Base-by-base conservation (phyloP, 2,329 filamentous ascomycete genomes). In the Chrysosphaeria jannelii region DNA sequence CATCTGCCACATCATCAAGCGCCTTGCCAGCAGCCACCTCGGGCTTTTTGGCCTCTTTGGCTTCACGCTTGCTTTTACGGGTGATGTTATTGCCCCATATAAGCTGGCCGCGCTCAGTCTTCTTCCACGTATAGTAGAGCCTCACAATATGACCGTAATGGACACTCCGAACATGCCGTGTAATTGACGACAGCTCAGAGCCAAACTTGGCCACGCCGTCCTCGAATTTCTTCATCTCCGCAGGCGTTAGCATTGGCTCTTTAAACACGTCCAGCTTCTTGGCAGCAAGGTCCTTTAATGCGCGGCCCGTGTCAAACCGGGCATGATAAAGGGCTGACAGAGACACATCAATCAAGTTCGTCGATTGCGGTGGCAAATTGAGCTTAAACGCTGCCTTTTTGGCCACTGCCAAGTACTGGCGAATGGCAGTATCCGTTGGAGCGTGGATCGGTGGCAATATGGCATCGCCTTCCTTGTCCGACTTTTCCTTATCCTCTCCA, bases 51-150 rank as follows among this genome's bases (percentile, higher is more conserved):
- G 65, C 65, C 36, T 88, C 75, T 37, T 67, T 72, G 21, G 65
- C 64, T 37, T 88, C 75, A 44, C 85, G 90, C 42, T 81, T 88
- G 27, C 75, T 74, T 39, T 88, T 89, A 21, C 81, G 63, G 8
- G 74, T 76, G 23, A 74, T 64, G 35, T 71, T 90, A 32, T 66
- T 74, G 28, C 76, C 76, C 79, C 85, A 91, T 12, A 97, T 65
- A 34, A 85, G 65, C 38, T 61, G 67, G 19, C 85, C 85, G 28
- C 68, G 65, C 2, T 69, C 57, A 0, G 76, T 76, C 45, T 93
- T 93, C 48, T 97, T 97, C 85, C 85, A 97, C 32, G 74, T 74
- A 41, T 97, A 97, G 44, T 93, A 97, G 39, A 72, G 88, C 4
- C 85, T 71, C 13, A 89, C 76, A 30, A 91, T 69, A 28, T 75